Evolutionary conservation across 768 basidiomycete genomes (phyloP).

Genomic region (Tephrocybe rancida): DNA sequence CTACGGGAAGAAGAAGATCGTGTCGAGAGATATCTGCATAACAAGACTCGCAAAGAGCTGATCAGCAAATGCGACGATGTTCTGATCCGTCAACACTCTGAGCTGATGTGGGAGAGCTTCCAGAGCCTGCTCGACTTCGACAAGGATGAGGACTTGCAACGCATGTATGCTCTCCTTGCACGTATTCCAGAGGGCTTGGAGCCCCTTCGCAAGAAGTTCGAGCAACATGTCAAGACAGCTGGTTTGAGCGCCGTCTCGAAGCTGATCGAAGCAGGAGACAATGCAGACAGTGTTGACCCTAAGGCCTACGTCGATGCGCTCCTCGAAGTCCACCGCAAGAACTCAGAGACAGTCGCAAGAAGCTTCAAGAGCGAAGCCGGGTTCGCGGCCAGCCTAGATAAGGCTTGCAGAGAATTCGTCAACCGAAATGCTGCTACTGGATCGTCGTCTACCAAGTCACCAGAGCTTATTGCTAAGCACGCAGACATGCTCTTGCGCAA

Average conservation of each 20-base stretch:
- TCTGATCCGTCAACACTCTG: slow-evolving; percentile 88
- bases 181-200: slow-evolving; percentile 93
- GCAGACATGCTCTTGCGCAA: slow-evolving; percentile 91
- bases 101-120: slow-evolving; percentile 96
- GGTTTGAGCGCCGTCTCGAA: slow-evolving; percentile 86
- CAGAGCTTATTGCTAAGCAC: slow-evolving; percentile 94
- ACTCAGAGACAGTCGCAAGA: slow-evolving; percentile 86
- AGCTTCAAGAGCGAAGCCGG: slow-evolving; percentile 96
- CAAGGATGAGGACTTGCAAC: slow-evolving; percentile 93
- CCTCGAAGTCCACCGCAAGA: slow-evolving; percentile 92
- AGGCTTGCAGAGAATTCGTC: slow-evolving; percentile 97
- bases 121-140: slow-evolving; percentile 91
- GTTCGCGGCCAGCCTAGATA: slow-evolving; percentile 93
- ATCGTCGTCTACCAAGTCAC: slow-evolving; percentile 85
- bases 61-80: slow-evolving; percentile 90
- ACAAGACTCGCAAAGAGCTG: slow-evolving; percentile 85
- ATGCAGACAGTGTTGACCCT: slow-evolving; percentile 80
- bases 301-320: slow-evolving; percentile 96
- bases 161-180: slow-evolving; percentile 95
- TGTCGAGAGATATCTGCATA: slow-evolving; percentile 93
- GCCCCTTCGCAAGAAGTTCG: slow-evolving; percentile 91
- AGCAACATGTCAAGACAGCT: slow-evolving; percentile 92
- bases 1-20: slow-evolving; percentile 95
- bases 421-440: slow-evolving; percentile 95
- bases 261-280: slow-evolving; percentile 64